Conservation (phyloP, 1,284 basidiomycete genomes). For the Melampsora americana region DNA sequence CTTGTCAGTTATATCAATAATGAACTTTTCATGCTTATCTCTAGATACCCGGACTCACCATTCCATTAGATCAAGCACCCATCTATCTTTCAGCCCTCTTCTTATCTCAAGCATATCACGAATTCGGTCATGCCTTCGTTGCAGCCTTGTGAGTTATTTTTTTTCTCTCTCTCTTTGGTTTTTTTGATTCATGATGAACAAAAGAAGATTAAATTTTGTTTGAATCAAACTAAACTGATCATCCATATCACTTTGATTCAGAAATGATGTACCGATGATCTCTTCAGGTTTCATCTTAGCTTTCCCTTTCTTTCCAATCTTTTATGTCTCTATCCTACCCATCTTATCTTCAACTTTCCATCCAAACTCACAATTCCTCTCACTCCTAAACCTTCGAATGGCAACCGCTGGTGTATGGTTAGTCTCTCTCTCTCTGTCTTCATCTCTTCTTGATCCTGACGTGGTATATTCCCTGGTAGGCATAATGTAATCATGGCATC, state of each 20-base stretch:
- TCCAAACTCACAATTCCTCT: not conserved
- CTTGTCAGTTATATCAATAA: not conserved
- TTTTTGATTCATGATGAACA: not conserved
- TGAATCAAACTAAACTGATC: too few relatives aligned
- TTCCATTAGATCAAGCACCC: slow-evolving; percentile 23
- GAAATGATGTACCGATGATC: slow-evolving; percentile 17
- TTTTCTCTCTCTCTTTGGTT: not conserved
- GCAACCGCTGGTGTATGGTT: slow-evolving; percentile 40
- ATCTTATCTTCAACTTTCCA: not conserved
- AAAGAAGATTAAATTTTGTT: too few relatives aligned
- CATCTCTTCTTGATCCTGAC: not conserved
- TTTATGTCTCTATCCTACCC: slow-evolving; percentile 27
- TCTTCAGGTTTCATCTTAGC: slow-evolving; percentile 21
- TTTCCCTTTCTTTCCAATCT: slow-evolving; percentile 35
- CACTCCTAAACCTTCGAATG: slow-evolving; percentile 9
- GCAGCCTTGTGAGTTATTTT: slow-evolving; percentile 26
- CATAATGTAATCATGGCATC: slow-evolving; percentile 37
- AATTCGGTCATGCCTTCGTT: slow-evolving; percentile 32
- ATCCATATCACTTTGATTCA: not conserved
- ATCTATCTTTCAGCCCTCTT: slow-evolving; percentile 26
- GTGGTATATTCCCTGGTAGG: not conserved
- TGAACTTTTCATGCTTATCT: not conserved
- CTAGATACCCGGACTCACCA: slow-evolving; percentile 39
- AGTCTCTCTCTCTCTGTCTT: not conserved
- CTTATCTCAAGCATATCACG: slow-evolving; percentile 27